Evolutionary conservation across 139 green algal genomes (phyloP), one percentile per base, ranked within the genome.

Genomic region (Penium margaritaceum): DNA sequence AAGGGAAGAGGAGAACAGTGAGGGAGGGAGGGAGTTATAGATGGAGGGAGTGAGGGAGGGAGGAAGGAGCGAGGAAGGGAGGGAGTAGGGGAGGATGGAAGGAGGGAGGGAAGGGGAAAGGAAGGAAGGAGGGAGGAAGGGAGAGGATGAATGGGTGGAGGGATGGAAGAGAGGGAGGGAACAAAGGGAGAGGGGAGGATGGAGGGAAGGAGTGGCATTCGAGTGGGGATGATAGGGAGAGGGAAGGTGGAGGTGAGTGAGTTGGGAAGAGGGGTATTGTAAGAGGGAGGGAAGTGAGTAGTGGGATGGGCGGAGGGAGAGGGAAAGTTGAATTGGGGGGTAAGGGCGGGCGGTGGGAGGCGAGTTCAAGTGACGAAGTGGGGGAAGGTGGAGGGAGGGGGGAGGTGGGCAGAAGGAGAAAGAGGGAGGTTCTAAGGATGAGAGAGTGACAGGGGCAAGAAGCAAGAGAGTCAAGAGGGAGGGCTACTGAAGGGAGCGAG

Each of bases 301-400:
- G 55, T 9, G 55, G 15, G 55, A 14, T 9, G 55, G 55, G 30
- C 7, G 15, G 14, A 14, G 55, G 15, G 55, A 64, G 55, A 36
- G 55, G 30, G 55, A 64, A 14, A 36, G 55, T 66, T 66, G 57
- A 66, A 34, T 34, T 44, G 14, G 15, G 57, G 46, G 21, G 21
- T 57, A 57, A 57, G 46, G n/a, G n/a, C n/a, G n/a, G n/a, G n/a
- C n/a, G n/a, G n/a, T n/a, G n/a, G n/a, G n/a, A n/a, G n/a, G n/a
- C n/a, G n/a, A n/a, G n/a, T n/a, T n/a, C n/a, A n/a, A n/a, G n/a
- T n/a, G n/a, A n/a, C n/a, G n/a, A n/a, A n/a, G n/a, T n/a, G n/a
- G n/a, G n/a, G n/a, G n/a, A n/a, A n/a, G n/a, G n/a, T n/a, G n/a
- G n/a, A n/a, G n/a, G n/a, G n/a, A n/a, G n/a, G n/a, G n/a, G n/a